Percentiles rank a stretch among this genome's conserved stretches.
Conservation (phyloP, 1,139 yeast genomes). For the Blastobotrys serpentis region DNA sequence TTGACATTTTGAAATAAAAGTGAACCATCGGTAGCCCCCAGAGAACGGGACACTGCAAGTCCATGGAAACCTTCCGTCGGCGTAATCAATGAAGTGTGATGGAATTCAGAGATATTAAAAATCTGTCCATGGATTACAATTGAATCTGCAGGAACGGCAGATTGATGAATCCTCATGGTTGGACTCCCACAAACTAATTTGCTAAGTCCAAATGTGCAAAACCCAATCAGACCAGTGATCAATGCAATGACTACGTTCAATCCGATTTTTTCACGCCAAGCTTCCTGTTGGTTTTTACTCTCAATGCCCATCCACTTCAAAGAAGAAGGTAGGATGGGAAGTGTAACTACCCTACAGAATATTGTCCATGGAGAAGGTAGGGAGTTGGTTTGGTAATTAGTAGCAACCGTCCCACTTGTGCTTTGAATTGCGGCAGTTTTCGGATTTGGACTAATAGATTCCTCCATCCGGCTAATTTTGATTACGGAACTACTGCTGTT, state of each 20-base stretch:
- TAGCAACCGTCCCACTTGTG: background rate
- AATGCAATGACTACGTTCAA: conserved; percentile 65
- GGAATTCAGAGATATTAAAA: conserved; percentile 52
- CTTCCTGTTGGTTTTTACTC: conserved; percentile 71
- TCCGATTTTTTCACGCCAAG: conserved; percentile 92
- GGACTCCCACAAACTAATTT: conserved; percentile 61
- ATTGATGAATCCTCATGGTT: conserved; percentile 51
- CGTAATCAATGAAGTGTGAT: conserved; percentile 12
- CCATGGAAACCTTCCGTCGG: conserved; percentile 12
- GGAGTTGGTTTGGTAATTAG: background rate
- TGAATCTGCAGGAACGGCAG: conserved; percentile 55
- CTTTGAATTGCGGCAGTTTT: background rate
- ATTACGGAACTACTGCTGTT: no score
- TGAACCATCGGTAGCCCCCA: conserved; percentile 74
- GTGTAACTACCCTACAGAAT: conserved; percentile 71
- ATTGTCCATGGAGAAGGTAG: conserved; percentile 63
- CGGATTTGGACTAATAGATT: background rate
- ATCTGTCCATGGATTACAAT: conserved; percentile 76
- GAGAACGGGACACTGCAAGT: conserved; percentile 13
- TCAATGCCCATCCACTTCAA: conserved; percentile 65
- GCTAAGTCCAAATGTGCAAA: conserved; percentile 81
- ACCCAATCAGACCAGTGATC: conserved; percentile 71
- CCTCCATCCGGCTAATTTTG: no score
- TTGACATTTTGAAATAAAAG: conserved; percentile 92
- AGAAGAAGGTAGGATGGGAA: conserved; percentile 87